A percentile compares a stretch with the other conserved stretches of the same genome.
These are phyloP conservation scores for Nannochloropsis oceanica DNA, from an alignment of 108 stramenopile species.

Conservation along the genomic window DNA sequence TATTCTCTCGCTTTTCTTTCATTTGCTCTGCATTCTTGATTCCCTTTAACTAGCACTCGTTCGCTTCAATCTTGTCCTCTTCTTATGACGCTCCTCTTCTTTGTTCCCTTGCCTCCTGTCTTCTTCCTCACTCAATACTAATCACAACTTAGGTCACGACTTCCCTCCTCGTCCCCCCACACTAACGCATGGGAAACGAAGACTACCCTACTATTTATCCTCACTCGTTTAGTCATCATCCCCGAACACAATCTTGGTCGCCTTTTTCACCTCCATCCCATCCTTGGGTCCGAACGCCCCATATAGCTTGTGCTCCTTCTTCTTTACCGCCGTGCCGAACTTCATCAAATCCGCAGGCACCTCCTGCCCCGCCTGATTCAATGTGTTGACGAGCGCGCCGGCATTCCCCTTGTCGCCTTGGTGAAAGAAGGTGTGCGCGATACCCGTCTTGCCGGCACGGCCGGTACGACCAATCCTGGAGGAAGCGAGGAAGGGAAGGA, in stretches of 20 bases:
- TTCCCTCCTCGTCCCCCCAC: no score
- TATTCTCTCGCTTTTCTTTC: no score
- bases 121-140: background rate
- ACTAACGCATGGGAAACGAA: no score
- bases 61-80: no score
- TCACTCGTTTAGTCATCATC: conserved; percentile 13
- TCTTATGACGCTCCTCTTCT: background rate
- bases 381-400: conserved; percentile 75
- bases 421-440: conserved; percentile 84
- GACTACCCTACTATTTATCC: background rate
- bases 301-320: conserved; percentile 98
- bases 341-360: conserved; percentile 76
- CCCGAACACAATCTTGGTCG: conserved; percentile 65
- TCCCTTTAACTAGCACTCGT: no score
- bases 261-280: conserved; percentile 59
- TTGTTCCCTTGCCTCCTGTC: background rate
- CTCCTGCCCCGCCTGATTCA: conserved; percentile 70
- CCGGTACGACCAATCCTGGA: conserved; percentile 84
- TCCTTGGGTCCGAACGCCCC: conserved; percentile 81
- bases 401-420: conserved; percentile 85
- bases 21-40: no score
- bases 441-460: conserved; percentile 44
- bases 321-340: conserved; percentile 96
- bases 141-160: no score
- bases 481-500: background rate